phyloP scores from a whole-genome alignment of 2,329 filamentous ascomycete species.

The Alternaria burnsii region DNA sequence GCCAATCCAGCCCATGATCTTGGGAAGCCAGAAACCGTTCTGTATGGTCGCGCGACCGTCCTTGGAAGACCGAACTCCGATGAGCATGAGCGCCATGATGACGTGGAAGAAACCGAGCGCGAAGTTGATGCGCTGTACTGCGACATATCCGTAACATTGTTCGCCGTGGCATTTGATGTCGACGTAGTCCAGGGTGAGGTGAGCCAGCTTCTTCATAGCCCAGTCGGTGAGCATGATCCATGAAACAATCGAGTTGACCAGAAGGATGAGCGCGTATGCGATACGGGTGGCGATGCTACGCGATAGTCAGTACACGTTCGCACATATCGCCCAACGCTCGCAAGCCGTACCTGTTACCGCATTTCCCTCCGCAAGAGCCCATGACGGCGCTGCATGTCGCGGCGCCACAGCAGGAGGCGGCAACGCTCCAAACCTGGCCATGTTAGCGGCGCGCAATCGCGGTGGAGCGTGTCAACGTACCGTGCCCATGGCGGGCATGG shows the following conservation, averaged over 20 bases:
- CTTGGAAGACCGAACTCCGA: conserved; percentile 87
- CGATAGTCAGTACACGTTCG: conserved; percentile 16
- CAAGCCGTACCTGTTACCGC: conserved; percentile 79
- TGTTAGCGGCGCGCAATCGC: conserved; percentile 33
- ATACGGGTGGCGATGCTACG: conserved; percentile 92
- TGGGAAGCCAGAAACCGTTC: conserved; percentile 99
- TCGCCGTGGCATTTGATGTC: conserved; percentile 90
- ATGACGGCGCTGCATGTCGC: conserved; percentile 96
- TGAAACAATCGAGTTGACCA: conserved; percentile 94
- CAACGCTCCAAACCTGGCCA: conserved; percentile 75
- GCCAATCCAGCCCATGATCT: conserved; percentile 86
- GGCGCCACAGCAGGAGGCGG: conserved; percentile 92
- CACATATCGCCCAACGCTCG: neutral
- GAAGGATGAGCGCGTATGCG: conserved; percentile 91
- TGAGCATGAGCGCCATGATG: conserved; percentile 80
- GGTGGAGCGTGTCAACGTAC: conserved; percentile 63
- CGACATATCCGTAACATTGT: conserved; percentile 93
- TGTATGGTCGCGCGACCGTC: conserved; percentile 88
- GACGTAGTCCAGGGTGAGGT: conserved; percentile 93
- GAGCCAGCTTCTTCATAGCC: conserved; percentile 95
- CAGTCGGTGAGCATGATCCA: conserved; percentile 99
- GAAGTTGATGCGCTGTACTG: conserved; percentile 97
- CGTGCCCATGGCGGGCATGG: conserved; percentile 83
- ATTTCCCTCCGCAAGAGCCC: conserved; percentile 88
- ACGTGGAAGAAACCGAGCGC: conserved; percentile 94